Base-by-base conservation (phyloP, 176 grass and related monocot species). In the Lolium multiflorum region DNA sequence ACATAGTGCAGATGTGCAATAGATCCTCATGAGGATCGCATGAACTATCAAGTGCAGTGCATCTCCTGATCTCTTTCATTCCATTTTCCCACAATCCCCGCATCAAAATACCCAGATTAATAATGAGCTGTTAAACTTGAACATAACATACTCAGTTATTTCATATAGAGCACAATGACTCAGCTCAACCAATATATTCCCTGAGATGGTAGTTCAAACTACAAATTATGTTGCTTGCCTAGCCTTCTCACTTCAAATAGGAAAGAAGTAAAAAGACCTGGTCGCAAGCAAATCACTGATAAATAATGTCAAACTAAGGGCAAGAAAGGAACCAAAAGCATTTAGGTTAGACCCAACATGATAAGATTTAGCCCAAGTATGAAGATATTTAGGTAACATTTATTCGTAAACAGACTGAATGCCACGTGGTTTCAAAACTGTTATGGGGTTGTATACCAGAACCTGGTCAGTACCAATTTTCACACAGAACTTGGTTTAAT, bases 191-290 rank as follows among this genome's bases (percentile, higher is more conserved):
- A 60, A 59, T 10, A 25, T 62, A 15, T 60, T 9, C 1, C 12
- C 41, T 43, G 25, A 62, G 20, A 73, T 39, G 18, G 37, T 21
- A 47, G 39, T 77, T 68, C 11, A 76, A 88, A 82, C 5, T 63
- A 35, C 7, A n/a, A 26, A 41, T 3, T 87, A 81, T 11, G 24
- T 20, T 76, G 37, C n/a, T 4, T 15, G 20, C n/a, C 43, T 74
- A 46, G 24, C 48, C 5, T 82, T 71, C 11, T 88, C n/a, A 9
- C 37, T 72, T 38, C 0, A 56, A 71, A 55, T 21, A 16, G 3
- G 11, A 62, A 63, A 22, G 69, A 39, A 43, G 41, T 22, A 18
- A 67, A 54, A 69, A 48, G 2, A 11, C 7, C 21, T 47, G 21
- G n/a, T 22, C 20, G 12, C 65, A n/a, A 82, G 80, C 6, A 39